These are phyloP conservation scores for Senecio squalidus DNA, from an alignment of 140 eudicot genomes.

Conservation along the genomic window DNA sequence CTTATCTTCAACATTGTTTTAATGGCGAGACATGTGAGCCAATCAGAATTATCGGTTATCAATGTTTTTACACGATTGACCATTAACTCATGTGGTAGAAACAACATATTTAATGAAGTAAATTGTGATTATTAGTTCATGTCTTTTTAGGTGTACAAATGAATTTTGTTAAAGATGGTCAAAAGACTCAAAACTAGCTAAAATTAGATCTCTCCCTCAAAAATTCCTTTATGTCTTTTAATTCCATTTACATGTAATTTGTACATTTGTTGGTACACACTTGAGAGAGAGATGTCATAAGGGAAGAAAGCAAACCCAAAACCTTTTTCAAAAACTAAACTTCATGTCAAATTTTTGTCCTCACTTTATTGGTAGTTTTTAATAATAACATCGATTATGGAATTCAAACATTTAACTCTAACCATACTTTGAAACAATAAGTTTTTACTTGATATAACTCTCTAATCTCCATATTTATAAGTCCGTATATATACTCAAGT, in stretches of 20 bases:
- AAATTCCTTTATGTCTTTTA: constrained; percentile 1
- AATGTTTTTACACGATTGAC: too few species aligned
- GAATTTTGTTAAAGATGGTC: constrained; percentile 5
- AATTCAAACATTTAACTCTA: too few species aligned
- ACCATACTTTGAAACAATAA: too few species aligned
- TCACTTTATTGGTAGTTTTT: too few species aligned
- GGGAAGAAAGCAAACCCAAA: not conserved
- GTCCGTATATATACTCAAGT: too few species aligned
- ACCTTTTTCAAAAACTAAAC: not conserved
- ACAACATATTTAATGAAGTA: not conserved
- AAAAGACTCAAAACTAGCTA: not conserved
- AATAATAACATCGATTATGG: too few species aligned
- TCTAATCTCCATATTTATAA: too few species aligned
- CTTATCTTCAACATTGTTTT: too few species aligned
- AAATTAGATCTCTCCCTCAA: not conserved
- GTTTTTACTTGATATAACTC: too few species aligned
- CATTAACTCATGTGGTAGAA: not conserved
- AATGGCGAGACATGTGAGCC: not conserved
- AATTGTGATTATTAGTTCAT: not conserved
- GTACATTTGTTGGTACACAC: constrained; percentile 6
- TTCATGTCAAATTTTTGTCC: not conserved
- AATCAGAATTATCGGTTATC: too few species aligned
- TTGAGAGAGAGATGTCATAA: not conserved
- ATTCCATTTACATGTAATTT: constrained; percentile 4
- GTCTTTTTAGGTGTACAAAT: not conserved